Evolutionary conservation across 1,284 basidiomycete species (phyloP).

Genomic region (Heterobasidion parviporum): DNA sequence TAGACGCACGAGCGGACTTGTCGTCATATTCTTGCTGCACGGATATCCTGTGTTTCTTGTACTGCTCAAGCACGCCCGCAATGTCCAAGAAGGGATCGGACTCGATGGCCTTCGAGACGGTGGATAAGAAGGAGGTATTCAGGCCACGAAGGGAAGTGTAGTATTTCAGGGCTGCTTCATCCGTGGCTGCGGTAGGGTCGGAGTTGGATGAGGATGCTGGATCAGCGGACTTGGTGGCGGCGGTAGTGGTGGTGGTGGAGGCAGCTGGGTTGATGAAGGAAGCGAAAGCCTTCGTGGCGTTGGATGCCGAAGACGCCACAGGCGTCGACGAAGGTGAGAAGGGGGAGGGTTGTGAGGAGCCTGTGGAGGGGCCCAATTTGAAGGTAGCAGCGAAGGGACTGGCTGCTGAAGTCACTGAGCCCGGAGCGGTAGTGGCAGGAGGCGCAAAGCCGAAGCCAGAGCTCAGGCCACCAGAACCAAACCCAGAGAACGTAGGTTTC

Average conservation of each 20-base stretch:
- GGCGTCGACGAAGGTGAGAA: conserved; percentile 7
- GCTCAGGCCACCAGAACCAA: conserved; percentile 22
- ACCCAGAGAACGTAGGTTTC: conserved; percentile 31
- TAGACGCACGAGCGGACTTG: conserved; percentile 17
- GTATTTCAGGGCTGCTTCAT: conserved; percentile 41
- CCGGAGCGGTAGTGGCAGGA: neutral
- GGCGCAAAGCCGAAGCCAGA: conserved; percentile 12
- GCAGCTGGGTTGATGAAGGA: conserved; percentile 20
- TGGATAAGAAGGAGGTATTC: conserved; percentile 64
- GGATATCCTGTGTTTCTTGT: conserved; percentile 49
- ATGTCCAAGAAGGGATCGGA: conserved; percentile 75
- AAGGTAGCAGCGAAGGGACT: neutral
- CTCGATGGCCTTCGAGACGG: conserved; percentile 56
- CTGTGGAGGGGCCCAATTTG: neutral
- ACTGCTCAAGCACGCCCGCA: conserved; percentile 50
- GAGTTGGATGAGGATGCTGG: conserved; percentile 8
- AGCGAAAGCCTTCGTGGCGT: conserved; percentile 27
- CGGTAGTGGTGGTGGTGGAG: conserved; percentile 12
- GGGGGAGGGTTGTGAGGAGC: neutral
- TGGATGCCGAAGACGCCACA: conserved; percentile 21
- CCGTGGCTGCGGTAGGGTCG: conserved; percentile 16
- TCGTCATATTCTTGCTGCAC: conserved; percentile 53
- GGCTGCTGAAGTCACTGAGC: neutral
- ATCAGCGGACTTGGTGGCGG: conserved; percentile 6
- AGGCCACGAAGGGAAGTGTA: conserved; percentile 74